Percentiles rank a stretch among this genome's conserved stretches.
phyloP scores from a whole-genome alignment of 208 protist genomes.

The Phytomonas francai region DNA sequence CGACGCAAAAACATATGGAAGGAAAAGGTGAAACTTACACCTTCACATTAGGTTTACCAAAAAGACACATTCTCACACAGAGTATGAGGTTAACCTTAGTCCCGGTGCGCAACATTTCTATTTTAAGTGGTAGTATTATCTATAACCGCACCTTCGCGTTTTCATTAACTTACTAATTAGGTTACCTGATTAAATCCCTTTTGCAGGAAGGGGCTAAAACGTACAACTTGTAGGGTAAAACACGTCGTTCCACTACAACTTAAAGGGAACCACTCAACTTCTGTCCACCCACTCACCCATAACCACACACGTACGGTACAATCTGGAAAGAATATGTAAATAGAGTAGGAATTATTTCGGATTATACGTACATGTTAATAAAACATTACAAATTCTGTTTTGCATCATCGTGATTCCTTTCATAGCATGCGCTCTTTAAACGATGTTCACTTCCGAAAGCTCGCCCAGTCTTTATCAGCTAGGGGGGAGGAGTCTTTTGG shows the following conservation, averaged over 20 bases:
- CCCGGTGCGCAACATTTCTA: background rate
- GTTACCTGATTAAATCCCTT: background rate
- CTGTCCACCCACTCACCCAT: background rate
- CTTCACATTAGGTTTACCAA: background rate
- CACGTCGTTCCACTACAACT: background rate
- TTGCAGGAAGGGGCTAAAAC: background rate
- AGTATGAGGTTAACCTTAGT: background rate
- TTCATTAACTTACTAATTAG: background rate
- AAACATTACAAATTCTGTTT: background rate
- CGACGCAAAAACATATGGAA: background rate
- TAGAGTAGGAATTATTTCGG: background rate
- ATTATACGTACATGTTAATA: background rate
- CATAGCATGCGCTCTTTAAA: background rate
- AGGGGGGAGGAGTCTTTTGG: slow-evolving; percentile 5
- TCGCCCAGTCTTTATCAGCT: slow-evolving; percentile 23
- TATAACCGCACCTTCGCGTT: background rate
- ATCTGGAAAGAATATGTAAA: background rate
- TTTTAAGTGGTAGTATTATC: background rate
- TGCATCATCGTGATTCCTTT: background rate
- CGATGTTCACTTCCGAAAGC: slow-evolving; percentile 1
- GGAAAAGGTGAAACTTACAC: background rate
- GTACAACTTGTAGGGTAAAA: background rate
- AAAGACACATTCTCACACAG: background rate
- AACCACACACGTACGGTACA: too few relatives aligned
- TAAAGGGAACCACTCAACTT: background rate